Base-by-base conservation (phyloP, 2,329 filamentous ascomycete genomes). In the Coniochaeta sp. region DNA sequence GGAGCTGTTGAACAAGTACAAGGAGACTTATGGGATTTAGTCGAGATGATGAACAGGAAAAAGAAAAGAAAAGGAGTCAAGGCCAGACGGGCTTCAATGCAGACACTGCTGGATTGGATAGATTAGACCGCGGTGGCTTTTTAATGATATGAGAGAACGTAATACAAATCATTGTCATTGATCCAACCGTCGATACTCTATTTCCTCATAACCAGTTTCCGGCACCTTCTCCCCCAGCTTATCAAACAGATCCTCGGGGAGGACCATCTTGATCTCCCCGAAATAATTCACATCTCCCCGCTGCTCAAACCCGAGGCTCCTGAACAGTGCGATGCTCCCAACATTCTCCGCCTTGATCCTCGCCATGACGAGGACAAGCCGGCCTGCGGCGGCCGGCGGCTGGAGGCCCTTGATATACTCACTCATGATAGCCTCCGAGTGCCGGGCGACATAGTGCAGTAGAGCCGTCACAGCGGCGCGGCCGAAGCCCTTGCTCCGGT, bases 401-500 rank as follows among this genome's bases (percentile, higher is more conserved):
- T 32, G 2, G 4, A 34, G 9, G 17, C 34, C 54, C 2, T 10
- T 36, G 9, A 50, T 62, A 62, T 86, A 88, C 71, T 89, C 86
- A 0, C 64, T 65, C 58, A 91, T 62, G 8, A 96, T 84, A 0
- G 65, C 72, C 0, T 67, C 65, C 26, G 83, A 70, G 58, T 89
- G 77, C 1, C 70, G 70, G 4, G 78, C 65, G 6, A 96, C 77
- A 68, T 92, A 98, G 54, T 78, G 73, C 57, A 97, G 68, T 60
- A 98, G 89, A 0, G 84, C 75, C 2, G 85, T 70, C 1, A 96
- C 78, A 0, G 89, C 84, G 0, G 83, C 82, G 5, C 79, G 77
- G 0, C 91, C 92, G 7, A 86, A 76, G 0, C 91, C 91, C 8
- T 78, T 76, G 0, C 88, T 78, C 26, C 87, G 85, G 32, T 84